Percentiles rank a stretch among this genome's conserved stretches.
phyloP scores from a whole-genome alignment of 2,329 filamentous ascomycete genomes.

The Tolypocladium guangdongense region DNA sequence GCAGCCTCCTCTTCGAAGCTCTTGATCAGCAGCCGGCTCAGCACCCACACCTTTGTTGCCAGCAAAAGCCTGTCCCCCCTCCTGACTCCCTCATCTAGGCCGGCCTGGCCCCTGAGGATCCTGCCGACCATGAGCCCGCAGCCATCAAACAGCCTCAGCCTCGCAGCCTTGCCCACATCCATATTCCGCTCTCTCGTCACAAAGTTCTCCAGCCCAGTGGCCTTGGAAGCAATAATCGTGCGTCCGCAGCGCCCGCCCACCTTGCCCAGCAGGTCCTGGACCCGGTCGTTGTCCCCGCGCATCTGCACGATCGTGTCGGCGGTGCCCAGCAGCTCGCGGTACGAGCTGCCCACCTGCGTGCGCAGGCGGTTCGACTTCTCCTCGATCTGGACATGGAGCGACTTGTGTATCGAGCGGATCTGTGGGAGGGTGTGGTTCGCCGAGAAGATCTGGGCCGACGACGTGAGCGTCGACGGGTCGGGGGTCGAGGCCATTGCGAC shows the following conservation, averaged over 20 bases:
- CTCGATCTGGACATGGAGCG: constrained; percentile 47
- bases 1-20: constrained; percentile 45
- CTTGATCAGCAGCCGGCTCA: constrained; percentile 66
- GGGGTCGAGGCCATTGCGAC: constrained; percentile 26
- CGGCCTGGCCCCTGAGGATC: constrained; percentile 32
- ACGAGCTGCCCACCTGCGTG: constrained; percentile 55
- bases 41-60: constrained; percentile 61
- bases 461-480: constrained; percentile 36
- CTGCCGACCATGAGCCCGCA: constrained; percentile 38
- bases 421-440: constrained; percentile 48
- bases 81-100: constrained; percentile 16
- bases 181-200: constrained; percentile 15
- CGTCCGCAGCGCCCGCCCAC: constrained; percentile 74
- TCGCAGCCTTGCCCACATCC: constrained; percentile 25
- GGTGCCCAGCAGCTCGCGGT: constrained; percentile 82
- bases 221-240: constrained; percentile 55
- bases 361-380: constrained; percentile 52
- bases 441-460: constrained; percentile 44
- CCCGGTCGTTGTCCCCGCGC: constrained; percentile 64
- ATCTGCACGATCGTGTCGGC: constrained; percentile 91
- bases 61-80: constrained; percentile 42
- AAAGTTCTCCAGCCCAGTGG: constrained; percentile 42
- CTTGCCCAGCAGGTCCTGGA: constrained; percentile 58
- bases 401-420: constrained; percentile 51
- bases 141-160: constrained; percentile 38